Evolutionary conservation across 1,284 basidiomycete species (phyloP).

Genomic region (Leccinum holopus): DNA sequence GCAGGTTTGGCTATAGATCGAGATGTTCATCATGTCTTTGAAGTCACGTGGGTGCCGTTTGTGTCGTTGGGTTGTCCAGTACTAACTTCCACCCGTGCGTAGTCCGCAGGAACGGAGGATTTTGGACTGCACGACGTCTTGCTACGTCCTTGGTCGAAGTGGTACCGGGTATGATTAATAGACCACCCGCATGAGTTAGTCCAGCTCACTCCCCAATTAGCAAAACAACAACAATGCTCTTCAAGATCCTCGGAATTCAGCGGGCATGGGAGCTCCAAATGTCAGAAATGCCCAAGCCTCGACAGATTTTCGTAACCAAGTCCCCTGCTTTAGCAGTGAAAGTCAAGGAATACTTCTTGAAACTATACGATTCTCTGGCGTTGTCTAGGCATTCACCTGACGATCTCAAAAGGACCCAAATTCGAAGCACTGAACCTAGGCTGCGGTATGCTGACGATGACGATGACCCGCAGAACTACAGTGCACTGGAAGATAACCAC

Average conservation of each 20-base stretch:
- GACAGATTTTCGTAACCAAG: constrained; percentile 76
- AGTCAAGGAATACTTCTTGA: constrained; percentile 65
- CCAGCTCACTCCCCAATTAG: constrained; percentile 33
- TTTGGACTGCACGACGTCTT: constrained; percentile 58
- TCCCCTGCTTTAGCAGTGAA: constrained; percentile 62
- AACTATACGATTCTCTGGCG: constrained; percentile 48
- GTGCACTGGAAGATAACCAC: constrained; percentile 55
- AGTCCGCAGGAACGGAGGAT: constrained; percentile 62
- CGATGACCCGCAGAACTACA: constrained; percentile 56
- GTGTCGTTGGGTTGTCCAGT: neutral
- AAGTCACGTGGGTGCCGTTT: constrained; percentile 48
- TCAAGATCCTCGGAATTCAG: constrained; percentile 70
- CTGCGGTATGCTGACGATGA: constrained; percentile 46
- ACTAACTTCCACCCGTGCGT: neutral
- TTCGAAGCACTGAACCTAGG: constrained; percentile 33
- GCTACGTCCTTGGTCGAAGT: constrained; percentile 69
- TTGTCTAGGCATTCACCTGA: constrained; percentile 39
- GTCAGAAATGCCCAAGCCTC: constrained; percentile 40
- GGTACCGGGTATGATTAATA: constrained; percentile 59
- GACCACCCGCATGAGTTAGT: neutral
- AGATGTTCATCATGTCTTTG: constrained; percentile 52
- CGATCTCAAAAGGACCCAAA: constrained; percentile 36
- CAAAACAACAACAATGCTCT: constrained; percentile 74
- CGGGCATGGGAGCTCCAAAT: constrained; percentile 42
- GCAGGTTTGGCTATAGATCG: constrained; percentile 47